Conservation (phyloP, 75 land plant genomes). For the Picea sitchensis region DNA sequence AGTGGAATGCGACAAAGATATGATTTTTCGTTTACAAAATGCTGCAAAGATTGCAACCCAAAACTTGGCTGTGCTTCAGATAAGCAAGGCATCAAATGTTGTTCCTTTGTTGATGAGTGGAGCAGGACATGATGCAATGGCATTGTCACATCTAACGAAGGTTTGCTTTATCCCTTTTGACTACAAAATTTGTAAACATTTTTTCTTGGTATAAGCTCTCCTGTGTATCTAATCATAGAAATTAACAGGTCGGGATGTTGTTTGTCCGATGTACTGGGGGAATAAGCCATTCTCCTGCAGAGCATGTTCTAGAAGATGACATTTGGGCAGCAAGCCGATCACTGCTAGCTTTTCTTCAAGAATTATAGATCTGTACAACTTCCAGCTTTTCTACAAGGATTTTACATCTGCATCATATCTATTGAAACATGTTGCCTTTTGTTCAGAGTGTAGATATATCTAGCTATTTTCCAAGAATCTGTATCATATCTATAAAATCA, state of each 20-base stretch:
- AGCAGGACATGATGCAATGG: conserved; percentile 99
- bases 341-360: conserved; percentile 49
- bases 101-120: conserved; percentile 90
- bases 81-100: conserved; percentile 26
- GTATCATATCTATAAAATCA: too few relatives aligned
- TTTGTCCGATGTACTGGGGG: conserved; percentile 97
- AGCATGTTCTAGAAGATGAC: conserved; percentile 86
- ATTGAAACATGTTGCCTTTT: too few relatives aligned
- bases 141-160: conserved; percentile 90
- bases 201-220: not conserved
- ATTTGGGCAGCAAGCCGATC: conserved; percentile 90
- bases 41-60: conserved; percentile 55
- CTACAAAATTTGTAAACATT: not conserved
- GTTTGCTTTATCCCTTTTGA: conserved; percentile 22
- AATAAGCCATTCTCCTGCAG: conserved; percentile 91
- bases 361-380: not conserved
- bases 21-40: conserved; percentile 46
- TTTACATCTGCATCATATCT: too few relatives aligned
- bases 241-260: conserved; percentile 79
- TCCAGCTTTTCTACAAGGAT: too few relatives aligned
- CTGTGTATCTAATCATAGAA: conserved; percentile 1
- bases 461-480: too few relatives aligned
- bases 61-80: conserved; percentile 18
- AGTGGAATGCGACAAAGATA: conserved; percentile 46
- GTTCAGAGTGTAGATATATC: too few relatives aligned